These are phyloP conservation scores for Ophiostoma piceae DNA, from an alignment of 2,329 filamentous ascomycete species.

Conservation along the genomic window DNA sequence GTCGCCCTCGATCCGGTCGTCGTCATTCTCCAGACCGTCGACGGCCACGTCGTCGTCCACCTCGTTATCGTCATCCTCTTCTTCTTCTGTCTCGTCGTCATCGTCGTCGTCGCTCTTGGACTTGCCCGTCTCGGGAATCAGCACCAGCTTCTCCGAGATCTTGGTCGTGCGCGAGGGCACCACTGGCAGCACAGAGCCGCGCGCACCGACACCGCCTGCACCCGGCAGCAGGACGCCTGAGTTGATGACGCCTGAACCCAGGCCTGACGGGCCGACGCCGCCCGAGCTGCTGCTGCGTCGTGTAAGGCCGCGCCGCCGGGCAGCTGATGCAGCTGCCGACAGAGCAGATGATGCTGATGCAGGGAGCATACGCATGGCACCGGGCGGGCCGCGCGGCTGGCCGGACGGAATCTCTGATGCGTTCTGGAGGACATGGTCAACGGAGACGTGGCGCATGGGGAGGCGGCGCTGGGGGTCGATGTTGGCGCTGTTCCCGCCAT, in stretches of 20 bases:
- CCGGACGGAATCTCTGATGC: slow-evolving; percentile 92
- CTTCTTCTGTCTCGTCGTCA: slow-evolving; percentile 49
- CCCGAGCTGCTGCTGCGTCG: slow-evolving; percentile 28
- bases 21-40: not conserved
- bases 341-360: slow-evolving; percentile 18
- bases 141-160: slow-evolving; percentile 92
- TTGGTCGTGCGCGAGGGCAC: slow-evolving; percentile 86
- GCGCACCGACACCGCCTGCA: slow-evolving; percentile 33
- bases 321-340: slow-evolving; percentile 18
- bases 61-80: slow-evolving; percentile 87
- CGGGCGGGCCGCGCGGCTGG: slow-evolving; percentile 73
- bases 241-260: not conserved
- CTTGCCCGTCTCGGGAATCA: slow-evolving; percentile 66
- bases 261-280: slow-evolving; percentile 1
- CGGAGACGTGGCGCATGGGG: slow-evolving; percentile 72
- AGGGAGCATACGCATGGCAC: slow-evolving; percentile 39
- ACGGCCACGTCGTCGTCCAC: slow-evolving; percentile 86
- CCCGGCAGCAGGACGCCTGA: slow-evolving; percentile 28
- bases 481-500: not conserved
- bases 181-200: slow-evolving; percentile 38
- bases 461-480: slow-evolving; percentile 23
- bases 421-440: slow-evolving; percentile 93
- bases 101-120: slow-evolving; percentile 34
- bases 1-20: slow-evolving; percentile 52
- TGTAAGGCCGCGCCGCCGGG: slow-evolving; percentile 22